A percentile compares a stretch with the other conserved stretches of the same genome.
These are phyloP conservation scores for Colletotrichum falcatum DNA, from an alignment of 2,329 filamentous ascomycete genomes.

Conservation along the genomic window DNA sequence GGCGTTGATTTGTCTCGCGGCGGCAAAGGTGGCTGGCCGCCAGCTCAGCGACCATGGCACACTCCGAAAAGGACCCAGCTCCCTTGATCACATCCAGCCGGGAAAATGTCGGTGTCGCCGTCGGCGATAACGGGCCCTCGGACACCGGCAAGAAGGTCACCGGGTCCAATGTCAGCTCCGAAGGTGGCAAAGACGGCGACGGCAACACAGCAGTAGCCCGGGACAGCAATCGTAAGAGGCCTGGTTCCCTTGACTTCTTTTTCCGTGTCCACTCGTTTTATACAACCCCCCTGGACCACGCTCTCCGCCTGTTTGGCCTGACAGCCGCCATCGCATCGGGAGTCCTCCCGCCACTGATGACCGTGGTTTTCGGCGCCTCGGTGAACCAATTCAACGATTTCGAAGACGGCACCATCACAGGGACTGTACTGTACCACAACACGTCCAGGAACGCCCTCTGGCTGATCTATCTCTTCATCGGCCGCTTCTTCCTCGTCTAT, in stretches of 20 bases:
- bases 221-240: not conserved
- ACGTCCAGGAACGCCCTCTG: not conserved
- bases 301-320: not conserved
- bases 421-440: not conserved
- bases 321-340: not conserved
- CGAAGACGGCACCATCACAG: not conserved
- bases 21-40: too few relatives aligned
- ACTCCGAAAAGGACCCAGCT: too few relatives aligned
- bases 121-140: too few relatives aligned
- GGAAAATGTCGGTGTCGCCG: too few relatives aligned
- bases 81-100: too few relatives aligned
- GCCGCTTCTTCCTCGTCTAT: not conserved
- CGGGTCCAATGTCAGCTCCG: too few relatives aligned
- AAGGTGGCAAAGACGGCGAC: too few relatives aligned
- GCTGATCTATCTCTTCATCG: conserved; percentile 3
- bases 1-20: too few relatives aligned
- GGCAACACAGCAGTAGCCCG: not conserved
- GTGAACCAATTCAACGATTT: conserved; percentile 2
- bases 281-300: not conserved
- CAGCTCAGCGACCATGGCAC: too few relatives aligned
- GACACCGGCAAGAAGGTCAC: too few relatives aligned
- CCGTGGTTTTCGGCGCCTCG: conserved; percentile 4
- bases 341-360: not conserved
- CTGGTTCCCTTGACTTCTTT: conserved; percentile 2
- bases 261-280: conserved; percentile 6